Evolutionary conservation across 2,329 filamentous ascomycete species (phyloP), one percentile per base, ranked within the genome.

Genomic region (Fusarium pseudonygamai): DNA sequence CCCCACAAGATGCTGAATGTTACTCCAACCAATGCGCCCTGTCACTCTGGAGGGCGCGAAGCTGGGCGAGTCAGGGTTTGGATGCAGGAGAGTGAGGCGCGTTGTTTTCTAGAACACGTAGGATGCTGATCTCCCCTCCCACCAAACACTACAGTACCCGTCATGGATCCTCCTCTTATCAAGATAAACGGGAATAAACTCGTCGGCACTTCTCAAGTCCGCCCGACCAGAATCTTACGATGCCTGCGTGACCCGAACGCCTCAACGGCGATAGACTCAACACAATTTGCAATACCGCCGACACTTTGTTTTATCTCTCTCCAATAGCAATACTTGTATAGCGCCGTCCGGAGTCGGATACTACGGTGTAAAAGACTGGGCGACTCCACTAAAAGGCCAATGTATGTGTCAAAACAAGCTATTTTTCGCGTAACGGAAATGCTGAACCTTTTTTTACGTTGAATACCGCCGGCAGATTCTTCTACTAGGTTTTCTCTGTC

Each of bases 381-480:
- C 24, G 47, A 61, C 39, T 72, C 71, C 71, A 73, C 71, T 61
- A 55, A 53, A 52, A 11, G 18, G 7, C 32, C 45, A 64, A 60
- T 73, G 34, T 30, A 60, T 73, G 71, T 73, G 71, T 73, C 71
- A 73, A 73, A 59, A 61, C 57, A 68, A 58, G 55, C 42, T 61
- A 74, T 56, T 58, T 74, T 56, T 73, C 64, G 64, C 71, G 71
- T 73, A 74, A 73, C 72, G 58, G 26, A 74, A 72, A 72, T 50
- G 36, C 22, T 34, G 30, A 42, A 45, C 36, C 34, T 45, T 36
- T 56, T 7, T 32, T 46, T 20, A 26, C 26, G 18, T 39, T 40
- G 20, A 55, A 43, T 60, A 42, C 49, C 61, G 50, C 32, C 49
- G 53, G 39, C 36, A 59, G 42, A 39, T 47, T 36, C 45, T 22